Evolutionary conservation across 1,284 basidiomycete species (phyloP), one percentile per base, ranked within the genome.

Genomic region (Fistulinella staudtii): DNA sequence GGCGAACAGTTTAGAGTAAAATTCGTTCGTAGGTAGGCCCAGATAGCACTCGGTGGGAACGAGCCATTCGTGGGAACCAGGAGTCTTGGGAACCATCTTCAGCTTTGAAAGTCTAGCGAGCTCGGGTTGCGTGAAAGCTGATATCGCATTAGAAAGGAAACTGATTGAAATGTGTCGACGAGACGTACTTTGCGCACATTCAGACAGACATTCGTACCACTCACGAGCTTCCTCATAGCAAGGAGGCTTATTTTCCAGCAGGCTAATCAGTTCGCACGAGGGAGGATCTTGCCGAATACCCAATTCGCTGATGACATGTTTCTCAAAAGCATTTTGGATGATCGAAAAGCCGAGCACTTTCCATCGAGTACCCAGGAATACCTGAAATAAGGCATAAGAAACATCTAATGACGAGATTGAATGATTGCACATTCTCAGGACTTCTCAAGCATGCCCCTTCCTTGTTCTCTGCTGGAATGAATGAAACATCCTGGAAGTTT

Each of bases 271-370:
- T 36, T 71, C 67, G 1, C 72, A 61, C 5, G 83, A 70, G 0
- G 83, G 72, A 0, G 93, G 93, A 59, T 93, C 80, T 23, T 80
- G 75, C 18, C 70, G 70, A 5, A 97, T 70, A 50, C 83, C 80
- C 29, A 97, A 72, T 58, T 91, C 91, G 5, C 65, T n/a, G 53
- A n/a, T 71, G 50, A 2, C 76, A 74, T 31, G 73, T 67, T 17
- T 74, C 70, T 27, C 83, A 13, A 64, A 23, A 64, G 65, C 1
- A 79, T 73, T 17, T 27, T 79, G 67, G 7, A 85, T 66, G 14
- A 87, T 70, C 14, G 80, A 60, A 60, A 93, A 94, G 1, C 88
- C 89, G 36, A 97, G 73, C 0, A 75, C 65, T 0, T 79, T 74
- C 72, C 86, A 92, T 27, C 80, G 78, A 1, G 72, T 58, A 47